A percentile compares a stretch with the other conserved stretches of the same genome.
Conservation (phyloP, 179 eudicot genomes). For the Nepenthes alata region DNA sequence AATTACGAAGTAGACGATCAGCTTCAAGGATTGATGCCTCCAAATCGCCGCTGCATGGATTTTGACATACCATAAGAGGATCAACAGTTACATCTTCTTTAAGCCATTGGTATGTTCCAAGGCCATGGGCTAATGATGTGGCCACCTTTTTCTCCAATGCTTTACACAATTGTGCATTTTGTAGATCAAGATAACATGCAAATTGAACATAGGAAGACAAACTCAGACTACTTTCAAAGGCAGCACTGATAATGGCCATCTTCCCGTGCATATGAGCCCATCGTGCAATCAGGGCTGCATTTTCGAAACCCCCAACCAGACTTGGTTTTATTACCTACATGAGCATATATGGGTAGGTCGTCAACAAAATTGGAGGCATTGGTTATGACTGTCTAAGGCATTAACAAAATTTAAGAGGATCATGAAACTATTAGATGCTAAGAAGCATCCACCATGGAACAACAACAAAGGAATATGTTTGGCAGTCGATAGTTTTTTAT, state of each 20-base stretch:
- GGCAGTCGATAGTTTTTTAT: neutral
- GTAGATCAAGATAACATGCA: slow-evolving; percentile 64
- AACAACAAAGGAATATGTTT: no score
- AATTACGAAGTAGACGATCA: slow-evolving; percentile 32
- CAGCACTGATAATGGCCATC: slow-evolving; percentile 67
- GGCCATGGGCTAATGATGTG: slow-evolving; percentile 59
- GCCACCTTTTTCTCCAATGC: slow-evolving; percentile 25
- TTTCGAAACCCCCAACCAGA: slow-evolving; percentile 88
- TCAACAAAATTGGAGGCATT: no score
- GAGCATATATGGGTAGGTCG: neutral
- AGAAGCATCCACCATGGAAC: no score
- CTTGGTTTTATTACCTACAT: slow-evolving; percentile 87
- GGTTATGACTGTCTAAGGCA: no score
- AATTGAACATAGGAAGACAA: slow-evolving; percentile 75
- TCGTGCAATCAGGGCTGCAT: slow-evolving; percentile 68
- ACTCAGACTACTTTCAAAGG: slow-evolving; percentile 77
- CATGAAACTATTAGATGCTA: neutral
- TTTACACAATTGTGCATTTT: slow-evolving; percentile 31
- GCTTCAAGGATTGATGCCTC: slow-evolving; percentile 62
- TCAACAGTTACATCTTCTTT: slow-evolving; percentile 46
- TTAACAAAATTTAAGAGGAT: neutral
- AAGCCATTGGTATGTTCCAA: slow-evolving; percentile 95
- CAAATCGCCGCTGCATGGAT: slow-evolving; percentile 27
- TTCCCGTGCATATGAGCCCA: slow-evolving; percentile 91
- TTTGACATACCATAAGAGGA: slow-evolving; percentile 35